These are phyloP conservation scores for Ophiostoma himal-ulmi DNA, from an alignment of 2,329 filamentous ascomycete genomes.

Conservation along the genomic window DNA sequence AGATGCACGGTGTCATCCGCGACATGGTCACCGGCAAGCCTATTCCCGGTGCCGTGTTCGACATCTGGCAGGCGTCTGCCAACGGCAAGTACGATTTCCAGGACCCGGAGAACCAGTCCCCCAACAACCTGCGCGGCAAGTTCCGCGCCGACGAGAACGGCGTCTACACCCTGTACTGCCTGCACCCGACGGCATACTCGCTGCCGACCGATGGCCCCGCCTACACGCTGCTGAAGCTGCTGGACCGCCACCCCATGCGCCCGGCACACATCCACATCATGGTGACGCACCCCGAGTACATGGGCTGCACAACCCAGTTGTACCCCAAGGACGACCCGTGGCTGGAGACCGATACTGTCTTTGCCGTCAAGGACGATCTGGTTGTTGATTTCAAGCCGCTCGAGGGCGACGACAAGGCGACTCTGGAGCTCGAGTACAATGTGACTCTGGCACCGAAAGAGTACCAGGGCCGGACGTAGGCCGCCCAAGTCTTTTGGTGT, in stretches of 20 bases:
- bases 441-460: slow-evolving; percentile 33
- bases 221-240: slow-evolving; percentile 45
- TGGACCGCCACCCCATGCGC: slow-evolving; percentile 52
- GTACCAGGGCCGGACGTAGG: slow-evolving; percentile 27
- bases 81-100: slow-evolving; percentile 64
- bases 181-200: slow-evolving; percentile 46
- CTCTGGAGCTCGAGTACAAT: slow-evolving; percentile 37
- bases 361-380: slow-evolving; percentile 37
- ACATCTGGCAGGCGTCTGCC: slow-evolving; percentile 71
- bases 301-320: slow-evolving; percentile 60
- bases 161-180: slow-evolving; percentile 54
- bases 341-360: slow-evolving; percentile 40
- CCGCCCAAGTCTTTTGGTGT: not conserved
- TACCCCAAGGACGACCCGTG: slow-evolving; percentile 57
- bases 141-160: slow-evolving; percentile 59
- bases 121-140: slow-evolving; percentile 61
- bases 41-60: slow-evolving; percentile 59
- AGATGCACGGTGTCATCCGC: slow-evolving; percentile 58
- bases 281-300: slow-evolving; percentile 49
- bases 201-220: slow-evolving; percentile 46
- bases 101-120: slow-evolving; percentile 56
- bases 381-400: slow-evolving; percentile 36
- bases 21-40: slow-evolving; percentile 57
- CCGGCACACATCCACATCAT: slow-evolving; percentile 58
- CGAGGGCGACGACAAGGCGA: slow-evolving; percentile 30